These are phyloP conservation scores for Colletotrichum orchidophilum DNA, from an alignment of 2,329 filamentous ascomycete species.

Conservation along the genomic window DNA sequence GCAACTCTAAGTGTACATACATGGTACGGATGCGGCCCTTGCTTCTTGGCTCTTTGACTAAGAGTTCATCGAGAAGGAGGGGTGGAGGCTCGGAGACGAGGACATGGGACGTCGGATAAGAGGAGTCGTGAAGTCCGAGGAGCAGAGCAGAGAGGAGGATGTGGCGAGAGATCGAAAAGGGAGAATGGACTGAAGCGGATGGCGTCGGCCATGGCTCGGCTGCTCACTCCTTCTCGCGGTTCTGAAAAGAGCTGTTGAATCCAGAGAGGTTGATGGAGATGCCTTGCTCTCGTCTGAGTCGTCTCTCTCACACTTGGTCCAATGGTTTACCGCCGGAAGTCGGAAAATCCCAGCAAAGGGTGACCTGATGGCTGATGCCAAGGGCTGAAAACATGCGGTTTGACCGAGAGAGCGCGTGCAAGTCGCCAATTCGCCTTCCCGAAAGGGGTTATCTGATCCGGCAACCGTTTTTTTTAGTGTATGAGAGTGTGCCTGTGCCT, in stretches of 20 bases:
- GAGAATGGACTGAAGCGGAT: background rate
- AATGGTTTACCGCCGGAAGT: background rate
- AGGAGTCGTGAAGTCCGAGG: too few relatives aligned
- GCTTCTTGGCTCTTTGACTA: background rate
- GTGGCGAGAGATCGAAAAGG: background rate
- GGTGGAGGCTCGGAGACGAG: background rate
- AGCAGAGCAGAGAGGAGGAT: background rate
- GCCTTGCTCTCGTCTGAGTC: background rate
- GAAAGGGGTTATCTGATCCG: slow-evolving; percentile 19
- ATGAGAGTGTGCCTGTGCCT: background rate
- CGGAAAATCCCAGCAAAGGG: background rate
- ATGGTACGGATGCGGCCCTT: slow-evolving; percentile 1
- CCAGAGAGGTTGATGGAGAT: background rate
- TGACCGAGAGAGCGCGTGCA: background rate
- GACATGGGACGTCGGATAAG: background rate
- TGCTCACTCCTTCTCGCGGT: background rate
- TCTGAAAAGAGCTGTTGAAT: background rate
- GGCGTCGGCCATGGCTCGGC: background rate
- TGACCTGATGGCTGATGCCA: slow-evolving; percentile 15
- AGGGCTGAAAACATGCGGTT: slow-evolving; percentile 17
- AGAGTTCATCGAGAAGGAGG: background rate
- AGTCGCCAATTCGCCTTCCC: slow-evolving; percentile 15
- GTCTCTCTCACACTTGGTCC: background rate
- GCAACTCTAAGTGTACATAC: slow-evolving; percentile 23
- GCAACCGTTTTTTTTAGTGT: background rate